Conservation (phyloP, 2,329 filamentous ascomycete genomes). For the Diplodia mutila region DNA sequence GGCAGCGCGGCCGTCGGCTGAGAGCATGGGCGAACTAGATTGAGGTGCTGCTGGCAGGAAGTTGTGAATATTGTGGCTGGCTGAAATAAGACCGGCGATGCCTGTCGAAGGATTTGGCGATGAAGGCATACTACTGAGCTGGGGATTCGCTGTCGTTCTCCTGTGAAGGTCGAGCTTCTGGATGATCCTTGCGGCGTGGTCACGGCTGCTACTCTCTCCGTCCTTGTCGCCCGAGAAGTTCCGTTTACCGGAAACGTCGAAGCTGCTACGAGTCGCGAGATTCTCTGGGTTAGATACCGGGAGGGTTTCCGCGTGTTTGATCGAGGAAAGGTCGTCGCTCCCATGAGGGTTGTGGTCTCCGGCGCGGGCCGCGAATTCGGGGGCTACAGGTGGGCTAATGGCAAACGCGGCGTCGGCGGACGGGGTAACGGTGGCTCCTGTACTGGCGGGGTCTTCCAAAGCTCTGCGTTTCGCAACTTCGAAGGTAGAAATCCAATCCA, state of each 20-base stretch:
- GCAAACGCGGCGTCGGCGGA: slow-evolving; percentile 77
- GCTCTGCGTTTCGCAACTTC: slow-evolving; percentile 93
- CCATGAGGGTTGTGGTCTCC: slow-evolving; percentile 64
- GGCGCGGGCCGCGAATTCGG: slow-evolving; percentile 85
- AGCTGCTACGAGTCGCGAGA: slow-evolving; percentile 66
- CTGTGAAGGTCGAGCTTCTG: slow-evolving; percentile 90
- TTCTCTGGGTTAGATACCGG: slow-evolving; percentile 60
- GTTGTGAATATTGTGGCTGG: slow-evolving; percentile 54
- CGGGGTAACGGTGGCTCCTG: slow-evolving; percentile 49
- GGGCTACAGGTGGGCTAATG: slow-evolving; percentile 83
- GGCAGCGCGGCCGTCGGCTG: slow-evolving; percentile 42
- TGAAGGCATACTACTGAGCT: slow-evolving; percentile 40
- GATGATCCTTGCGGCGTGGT: slow-evolving; percentile 86
- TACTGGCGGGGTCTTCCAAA: slow-evolving; percentile 70
- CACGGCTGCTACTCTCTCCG: slow-evolving; percentile 72
- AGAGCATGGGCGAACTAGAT: slow-evolving; percentile 33
- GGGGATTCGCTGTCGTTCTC: slow-evolving; percentile 66
- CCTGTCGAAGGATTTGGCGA: slow-evolving; percentile 52
- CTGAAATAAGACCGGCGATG: slow-evolving; percentile 83
- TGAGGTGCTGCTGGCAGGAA: slow-evolving; percentile 23
- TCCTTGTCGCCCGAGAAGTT: slow-evolving; percentile 62
- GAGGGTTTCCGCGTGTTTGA: slow-evolving; percentile 68
- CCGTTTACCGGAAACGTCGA: slow-evolving; percentile 65
- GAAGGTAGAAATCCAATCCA: slow-evolving; percentile 91
- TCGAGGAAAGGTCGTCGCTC: slow-evolving; percentile 56